phyloP scores from a whole-genome alignment of 140 eudicot species.

The Cichorium intybus region DNA sequence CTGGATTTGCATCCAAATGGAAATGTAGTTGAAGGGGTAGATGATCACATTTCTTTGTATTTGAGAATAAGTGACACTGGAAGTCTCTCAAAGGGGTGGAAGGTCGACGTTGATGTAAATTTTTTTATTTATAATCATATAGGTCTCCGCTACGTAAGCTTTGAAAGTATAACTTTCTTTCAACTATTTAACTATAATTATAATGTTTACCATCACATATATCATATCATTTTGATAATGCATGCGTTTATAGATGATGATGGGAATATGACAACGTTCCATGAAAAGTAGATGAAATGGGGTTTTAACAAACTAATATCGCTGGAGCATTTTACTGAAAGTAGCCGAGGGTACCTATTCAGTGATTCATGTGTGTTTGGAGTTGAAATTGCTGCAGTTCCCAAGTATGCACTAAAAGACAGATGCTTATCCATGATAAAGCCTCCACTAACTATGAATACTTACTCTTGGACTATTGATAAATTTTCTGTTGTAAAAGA shows the following conservation, averaged over 20 bases:
- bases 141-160: not conserved
- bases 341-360: slow-evolving; percentile 22
- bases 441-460: not conserved
- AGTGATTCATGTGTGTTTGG: slow-evolving; percentile 42
- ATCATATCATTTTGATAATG: too few species aligned
- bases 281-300: not conserved
- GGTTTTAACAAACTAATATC: not conserved
- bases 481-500: not conserved
- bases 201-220: too few species aligned
- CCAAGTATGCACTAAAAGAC: slow-evolving; percentile 3
- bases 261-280: slow-evolving; percentile 15
- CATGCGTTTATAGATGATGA: slow-evolving; percentile 14
- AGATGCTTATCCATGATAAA: not conserved
- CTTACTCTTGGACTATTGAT: slow-evolving; percentile 14
- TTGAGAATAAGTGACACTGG: slow-evolving; percentile 19
- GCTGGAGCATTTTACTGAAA: slow-evolving; percentile 4
- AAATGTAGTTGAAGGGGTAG: not conserved
- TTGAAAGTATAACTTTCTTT: slow-evolving; percentile 18
- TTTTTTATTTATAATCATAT: slow-evolving; percentile 27
- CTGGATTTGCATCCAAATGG: slow-evolving; percentile 32
- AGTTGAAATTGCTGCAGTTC: slow-evolving; percentile 31
- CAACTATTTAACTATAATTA: too few species aligned
- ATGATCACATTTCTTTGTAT: slow-evolving; percentile 21
- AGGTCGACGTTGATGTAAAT: slow-evolving; percentile 10
- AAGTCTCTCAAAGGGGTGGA: slow-evolving; percentile 17